Evolutionary conservation across 1,284 basidiomycete species (phyloP).

Genomic region (Puccinia horiana): DNA sequence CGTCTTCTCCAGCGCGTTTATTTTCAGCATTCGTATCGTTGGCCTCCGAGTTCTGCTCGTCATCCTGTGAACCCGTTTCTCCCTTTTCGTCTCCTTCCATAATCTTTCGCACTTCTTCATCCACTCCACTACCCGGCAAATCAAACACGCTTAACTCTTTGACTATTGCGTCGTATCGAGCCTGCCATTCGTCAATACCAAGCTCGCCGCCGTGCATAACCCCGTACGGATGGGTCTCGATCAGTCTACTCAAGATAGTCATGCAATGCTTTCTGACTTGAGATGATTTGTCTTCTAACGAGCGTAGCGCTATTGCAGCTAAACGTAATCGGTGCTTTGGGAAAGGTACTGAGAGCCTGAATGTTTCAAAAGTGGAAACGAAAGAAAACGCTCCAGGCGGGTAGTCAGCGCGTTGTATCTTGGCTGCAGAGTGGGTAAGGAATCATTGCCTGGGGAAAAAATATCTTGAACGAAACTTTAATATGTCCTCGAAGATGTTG

Average conservation of each 20-base stretch:
- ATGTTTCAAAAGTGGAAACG: slow-evolving; percentile 51
- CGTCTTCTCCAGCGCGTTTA: slow-evolving; percentile 55
- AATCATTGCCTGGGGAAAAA: background rate
- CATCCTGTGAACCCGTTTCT: slow-evolving; percentile 40
- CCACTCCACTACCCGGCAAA: slow-evolving; percentile 57
- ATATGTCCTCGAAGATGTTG: slow-evolving; percentile 70
- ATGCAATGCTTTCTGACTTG: slow-evolving; percentile 83
- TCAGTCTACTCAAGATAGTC: slow-evolving; percentile 72
- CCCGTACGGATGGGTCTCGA: slow-evolving; percentile 88
- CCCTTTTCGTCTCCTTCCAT: slow-evolving; percentile 62
- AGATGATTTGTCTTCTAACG: slow-evolving; percentile 86
- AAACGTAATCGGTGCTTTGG: slow-evolving; percentile 80
- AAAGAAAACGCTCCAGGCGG: background rate
- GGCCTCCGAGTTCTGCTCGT: slow-evolving; percentile 61
- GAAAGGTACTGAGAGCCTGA: slow-evolving; percentile 75
- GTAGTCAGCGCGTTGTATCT: background rate
- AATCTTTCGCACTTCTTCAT: slow-evolving; percentile 57
- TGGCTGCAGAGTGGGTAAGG: background rate
- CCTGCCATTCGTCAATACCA: slow-evolving; percentile 73
- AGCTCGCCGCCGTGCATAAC: slow-evolving; percentile 80
- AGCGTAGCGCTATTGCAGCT: slow-evolving; percentile 72
- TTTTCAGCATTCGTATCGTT: slow-evolving; percentile 53
- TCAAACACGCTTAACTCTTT: slow-evolving; percentile 65
- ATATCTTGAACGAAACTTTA: slow-evolving; percentile 60
- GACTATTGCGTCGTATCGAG: slow-evolving; percentile 65